phyloP scores from a whole-genome alignment of 768 basidiomycete species.

The Lactifluus rugatus region DNA sequence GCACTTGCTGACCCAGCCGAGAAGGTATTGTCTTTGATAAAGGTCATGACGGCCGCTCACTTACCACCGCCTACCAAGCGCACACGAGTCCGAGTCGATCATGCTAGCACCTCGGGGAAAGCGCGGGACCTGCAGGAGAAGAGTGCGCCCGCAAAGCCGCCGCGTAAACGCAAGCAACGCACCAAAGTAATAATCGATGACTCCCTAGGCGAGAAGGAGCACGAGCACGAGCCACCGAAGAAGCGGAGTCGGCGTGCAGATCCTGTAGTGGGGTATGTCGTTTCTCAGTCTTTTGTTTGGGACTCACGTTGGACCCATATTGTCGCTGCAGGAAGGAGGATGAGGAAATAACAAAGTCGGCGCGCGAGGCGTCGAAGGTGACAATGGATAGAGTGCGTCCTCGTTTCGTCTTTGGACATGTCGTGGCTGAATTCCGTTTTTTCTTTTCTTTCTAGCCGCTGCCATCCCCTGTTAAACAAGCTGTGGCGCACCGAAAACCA shows the following conservation, averaged over 20 bases:
- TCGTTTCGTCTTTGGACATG: neutral
- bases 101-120: neutral
- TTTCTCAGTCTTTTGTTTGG: neutral
- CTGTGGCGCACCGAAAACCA: neutral
- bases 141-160: neutral
- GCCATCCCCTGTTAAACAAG: neutral
- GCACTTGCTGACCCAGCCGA: neutral
- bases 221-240: neutral
- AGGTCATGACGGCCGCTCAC: neutral
- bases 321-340: neutral
- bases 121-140: neutral
- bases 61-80: neutral
- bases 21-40: neutral
- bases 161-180: conserved; percentile 3
- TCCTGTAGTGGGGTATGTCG: neutral
- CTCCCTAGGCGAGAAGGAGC: neutral
- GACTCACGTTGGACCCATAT: neutral
- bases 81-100: neutral
- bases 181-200: neutral
- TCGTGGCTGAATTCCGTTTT: neutral
- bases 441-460: neutral
- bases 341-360: neutral
- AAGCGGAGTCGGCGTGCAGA: conserved; percentile 2
- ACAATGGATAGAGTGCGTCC: neutral
- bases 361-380: neutral